Percentiles rank a stretch among this genome's conserved stretches.
Evolutionary conservation across 2,329 filamentous ascomycete species (phyloP).

Genomic region (Fusarium sp.): DNA sequence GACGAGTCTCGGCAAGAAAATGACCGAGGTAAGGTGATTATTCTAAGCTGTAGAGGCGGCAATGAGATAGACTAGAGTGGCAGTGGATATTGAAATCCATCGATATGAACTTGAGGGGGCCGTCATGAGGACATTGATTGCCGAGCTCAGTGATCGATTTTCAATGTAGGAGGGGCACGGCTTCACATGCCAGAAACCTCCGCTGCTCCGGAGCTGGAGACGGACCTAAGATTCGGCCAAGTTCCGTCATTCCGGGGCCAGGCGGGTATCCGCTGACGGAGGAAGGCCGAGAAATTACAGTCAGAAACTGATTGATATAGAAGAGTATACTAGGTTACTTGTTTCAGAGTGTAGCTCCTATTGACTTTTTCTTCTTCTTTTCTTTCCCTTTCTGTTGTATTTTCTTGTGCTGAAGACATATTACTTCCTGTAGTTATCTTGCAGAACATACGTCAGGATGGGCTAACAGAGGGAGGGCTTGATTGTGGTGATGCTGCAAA

Average conservation of each 20-base stretch:
- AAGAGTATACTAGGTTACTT: neutral
- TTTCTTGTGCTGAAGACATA: neutral
- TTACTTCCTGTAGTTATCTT: neutral
- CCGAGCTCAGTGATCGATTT: neutral
- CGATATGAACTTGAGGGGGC: neutral
- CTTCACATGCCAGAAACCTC: conserved; percentile 47
- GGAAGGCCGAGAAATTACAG: conserved; percentile 36
- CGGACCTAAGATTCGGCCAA: conserved; percentile 39
- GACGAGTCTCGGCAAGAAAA: conserved; percentile 21
- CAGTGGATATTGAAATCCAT: conserved; percentile 20
- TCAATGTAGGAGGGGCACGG: conserved; percentile 1
- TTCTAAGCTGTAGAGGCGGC: neutral
- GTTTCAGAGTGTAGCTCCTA: neutral
- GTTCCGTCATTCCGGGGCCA: conserved; percentile 38
- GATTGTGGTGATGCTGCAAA: neutral
- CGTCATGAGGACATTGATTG: conserved; percentile 14
- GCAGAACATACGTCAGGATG: neutral
- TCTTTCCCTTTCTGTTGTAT: neutral
- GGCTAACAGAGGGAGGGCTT: neutral
- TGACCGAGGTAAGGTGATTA: conserved; percentile 31
- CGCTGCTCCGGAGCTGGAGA: conserved; percentile 42
- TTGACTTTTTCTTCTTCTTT: neutral
- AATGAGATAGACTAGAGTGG: neutral
- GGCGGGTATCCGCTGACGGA: conserved; percentile 30
- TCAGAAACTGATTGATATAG: neutral